Base-by-base conservation (phyloP, 2,329 filamentous ascomycete genomes). In the Alternaria incomplexa region DNA sequence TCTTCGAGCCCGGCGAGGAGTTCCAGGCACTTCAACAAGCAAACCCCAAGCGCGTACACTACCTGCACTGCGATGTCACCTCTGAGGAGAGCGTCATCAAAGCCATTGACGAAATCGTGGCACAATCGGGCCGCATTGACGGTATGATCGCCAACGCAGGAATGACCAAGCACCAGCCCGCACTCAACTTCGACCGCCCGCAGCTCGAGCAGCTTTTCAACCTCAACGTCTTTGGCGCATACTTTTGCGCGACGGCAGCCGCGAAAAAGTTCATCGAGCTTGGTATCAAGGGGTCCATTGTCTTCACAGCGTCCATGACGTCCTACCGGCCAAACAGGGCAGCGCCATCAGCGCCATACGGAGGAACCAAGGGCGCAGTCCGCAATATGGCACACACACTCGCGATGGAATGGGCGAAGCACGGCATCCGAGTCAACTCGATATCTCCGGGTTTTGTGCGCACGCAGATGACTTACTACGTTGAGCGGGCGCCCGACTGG, bases 381-480 rank as follows among this genome's bases (percentile, higher is more conserved):
- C 73, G 80, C 47, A 82, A 82, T 58, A 82, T 83, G 79, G 69
- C 80, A 71, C 73, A 82, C 75, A 70, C 91, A 4, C 87, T 96
- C 23, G 92, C 91, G 46, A 91, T 91, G 58, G 92, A 96, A 82
- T 95, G 92, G 92, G 91, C 92, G 74, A 91, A 92, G 82, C 86
- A 93, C 81, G 85, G 86, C 72, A 93, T 95, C 76, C 90, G 92
- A 40, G 91, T 94, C 74, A 96, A 96, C 86, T 90, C 88, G 80
- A 93, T 95, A 81, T 92, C 89, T 7, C 92, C 92, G 20, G 92
- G 92, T 28, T 95, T 95, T 84, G 94, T 95, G 89, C 91, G 94
- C 83, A 96, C 92, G 52, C 80, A 67, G 73, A 84, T 84, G 82
- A 84, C 82, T 3, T 84, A 85, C 69, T 85, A 81, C 71, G 81